Evolutionary conservation across 345 rosid genomes (phyloP), one percentile per base, ranked within the genome.

Genomic region (Diplotaxis tenuifolia): DNA sequence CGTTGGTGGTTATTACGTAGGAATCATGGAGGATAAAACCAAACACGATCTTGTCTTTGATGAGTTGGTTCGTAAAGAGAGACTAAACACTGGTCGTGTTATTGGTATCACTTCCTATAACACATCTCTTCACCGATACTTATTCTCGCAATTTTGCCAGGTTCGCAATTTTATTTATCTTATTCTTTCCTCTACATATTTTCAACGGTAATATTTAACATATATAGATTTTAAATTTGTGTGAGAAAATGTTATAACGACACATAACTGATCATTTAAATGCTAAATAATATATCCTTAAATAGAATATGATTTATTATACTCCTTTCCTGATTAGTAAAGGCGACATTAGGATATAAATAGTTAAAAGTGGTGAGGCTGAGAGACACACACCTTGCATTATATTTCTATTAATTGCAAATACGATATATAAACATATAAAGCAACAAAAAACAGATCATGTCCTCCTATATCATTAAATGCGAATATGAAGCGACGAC

Each of bases 91-190:
- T 16, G 81, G 80, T 59, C 53, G 65, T 32, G 72, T 82, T 61
- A 75, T 86, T 52, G 93, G 90, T 68, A 79, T 82, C 67, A 81
- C 73, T 53, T 52, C 84, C 65, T 68, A 73, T 78, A 77, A 76
- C 66, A 80, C 75, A 31, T 76, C 86, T 50, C 82, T 73, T 58
- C 81, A 80, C 56, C 72, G 82, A 60, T 72, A 83, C 9, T 62
- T 86, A 65, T 76, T 76, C 69, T 83, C 87, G 55, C 81, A 59
- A 62, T 65, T 71, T 55, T 90, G 89, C 72, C 82, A 79, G 82
- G 95, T 88, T 27, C 49, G 79, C 61, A 38, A 14, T 59, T 34
- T 19, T n/a, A 16, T 59, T 5, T 18, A 29, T 16, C n/a, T 23
- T 31, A 1, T 19, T 34, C 12, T 55, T 3, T 54, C 11, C 16